These are phyloP conservation scores for Alternaria ethzedia DNA, from an alignment of 2,329 filamentous ascomycete species.

Conservation along the genomic window DNA sequence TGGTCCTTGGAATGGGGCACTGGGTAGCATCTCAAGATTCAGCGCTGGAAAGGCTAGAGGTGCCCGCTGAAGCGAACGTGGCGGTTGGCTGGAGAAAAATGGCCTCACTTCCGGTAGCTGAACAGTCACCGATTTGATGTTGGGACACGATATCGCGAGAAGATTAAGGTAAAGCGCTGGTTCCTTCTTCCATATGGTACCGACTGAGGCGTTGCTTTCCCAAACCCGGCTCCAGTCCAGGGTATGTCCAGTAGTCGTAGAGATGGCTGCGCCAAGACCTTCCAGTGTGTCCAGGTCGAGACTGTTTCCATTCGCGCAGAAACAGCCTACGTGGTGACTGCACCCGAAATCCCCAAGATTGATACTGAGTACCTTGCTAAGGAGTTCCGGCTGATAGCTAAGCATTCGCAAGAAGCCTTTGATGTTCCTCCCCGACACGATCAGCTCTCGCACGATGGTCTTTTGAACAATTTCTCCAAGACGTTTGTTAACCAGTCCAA, in stretches of 20 bases:
- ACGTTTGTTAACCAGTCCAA: conserved; percentile 19
- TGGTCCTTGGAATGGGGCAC: conserved; percentile 13
- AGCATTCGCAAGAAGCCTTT: conserved; percentile 16
- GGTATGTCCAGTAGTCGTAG: neutral
- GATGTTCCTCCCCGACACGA: conserved; percentile 15
- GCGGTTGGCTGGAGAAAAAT: neutral
- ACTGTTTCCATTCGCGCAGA: neutral
- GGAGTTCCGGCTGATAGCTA: conserved; percentile 9
- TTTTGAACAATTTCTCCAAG: conserved; percentile 18
- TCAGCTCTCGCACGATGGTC: conserved; percentile 15
- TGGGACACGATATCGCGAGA: conserved; percentile 16
- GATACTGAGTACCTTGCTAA: conserved; percentile 12
- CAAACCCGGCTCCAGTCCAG: conserved; percentile 4
- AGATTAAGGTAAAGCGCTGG: conserved; percentile 18
- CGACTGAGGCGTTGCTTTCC: neutral
- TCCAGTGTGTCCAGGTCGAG: neutral
- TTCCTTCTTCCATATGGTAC: conserved; percentile 4
- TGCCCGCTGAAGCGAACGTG: neutral
- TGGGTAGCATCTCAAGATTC: conserved; percentile 4
- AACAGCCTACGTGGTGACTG: neutral
- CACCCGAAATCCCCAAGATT: conserved; percentile 21
- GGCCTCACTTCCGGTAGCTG: conserved; percentile 12
- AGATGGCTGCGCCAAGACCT: conserved; percentile 3
- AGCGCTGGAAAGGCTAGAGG: neutral
- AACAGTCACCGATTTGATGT: conserved; percentile 17